phyloP scores from a whole-genome alignment of 1,284 basidiomycete species.

The Sanguinoderma infundibulare region DNA sequence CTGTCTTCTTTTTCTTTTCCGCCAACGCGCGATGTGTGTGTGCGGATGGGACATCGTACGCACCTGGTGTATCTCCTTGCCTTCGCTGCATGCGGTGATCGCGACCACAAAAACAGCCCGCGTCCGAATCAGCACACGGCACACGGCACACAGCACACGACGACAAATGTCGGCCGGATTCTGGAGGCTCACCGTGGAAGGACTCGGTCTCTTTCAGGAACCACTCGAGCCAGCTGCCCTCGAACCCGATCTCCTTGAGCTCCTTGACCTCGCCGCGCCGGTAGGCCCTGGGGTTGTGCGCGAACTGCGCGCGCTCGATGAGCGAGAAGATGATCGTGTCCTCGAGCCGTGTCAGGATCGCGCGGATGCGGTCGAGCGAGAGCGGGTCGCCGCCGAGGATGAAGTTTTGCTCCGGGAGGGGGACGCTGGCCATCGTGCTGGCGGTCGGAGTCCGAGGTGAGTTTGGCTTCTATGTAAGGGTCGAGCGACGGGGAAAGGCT shows the following conservation, averaged over 20 bases:
- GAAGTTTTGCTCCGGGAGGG: slow-evolving; percentile 61
- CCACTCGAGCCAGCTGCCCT: slow-evolving; percentile 95
- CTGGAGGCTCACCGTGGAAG: slow-evolving; percentile 79
- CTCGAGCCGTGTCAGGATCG: slow-evolving; percentile 88
- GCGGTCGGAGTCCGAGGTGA: background rate
- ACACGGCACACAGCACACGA: background rate
- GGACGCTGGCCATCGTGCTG: slow-evolving; percentile 47
- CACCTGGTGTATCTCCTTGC: slow-evolving; percentile 92
- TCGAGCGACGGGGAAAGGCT: background rate
- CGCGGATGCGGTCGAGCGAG: slow-evolving; percentile 85
- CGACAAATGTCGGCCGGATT: background rate
- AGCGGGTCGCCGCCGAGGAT: slow-evolving; percentile 77
- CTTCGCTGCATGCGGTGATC: slow-evolving; percentile 65
- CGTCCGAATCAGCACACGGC: slow-evolving; percentile 1
- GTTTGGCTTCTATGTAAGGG: background rate
- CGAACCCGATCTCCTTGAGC: slow-evolving; percentile 71
- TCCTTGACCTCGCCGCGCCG: slow-evolving; percentile 80
- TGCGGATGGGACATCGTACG: slow-evolving; percentile 18
- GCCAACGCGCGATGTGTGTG: background rate
- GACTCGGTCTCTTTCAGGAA: slow-evolving; percentile 94
- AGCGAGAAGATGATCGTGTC: slow-evolving; percentile 98
- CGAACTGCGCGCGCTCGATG: slow-evolving; percentile 98
- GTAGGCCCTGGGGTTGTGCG: slow-evolving; percentile 93
- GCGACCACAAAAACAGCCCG: background rate
- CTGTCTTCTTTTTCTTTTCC: background rate